These are phyloP conservation scores for Leccinum longicurvipes DNA, from an alignment of 768 basidiomycete genomes.

Conservation along the genomic window DNA sequence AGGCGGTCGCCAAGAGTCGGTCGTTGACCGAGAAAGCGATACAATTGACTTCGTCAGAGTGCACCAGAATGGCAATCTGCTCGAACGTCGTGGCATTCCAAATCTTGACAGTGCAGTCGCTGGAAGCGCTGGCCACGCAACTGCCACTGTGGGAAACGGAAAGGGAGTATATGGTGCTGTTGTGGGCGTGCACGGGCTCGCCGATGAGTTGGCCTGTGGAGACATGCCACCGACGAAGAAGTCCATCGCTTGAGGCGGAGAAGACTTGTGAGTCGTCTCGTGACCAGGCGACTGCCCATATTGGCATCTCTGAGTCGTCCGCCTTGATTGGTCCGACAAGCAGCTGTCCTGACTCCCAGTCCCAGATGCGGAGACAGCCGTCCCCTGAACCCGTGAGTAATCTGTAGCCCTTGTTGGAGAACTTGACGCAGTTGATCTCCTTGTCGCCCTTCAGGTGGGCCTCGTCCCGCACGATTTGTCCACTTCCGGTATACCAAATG, in stretches of 20 bases:
- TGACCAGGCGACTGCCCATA: slow-evolving; percentile 32
- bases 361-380: slow-evolving; percentile 29
- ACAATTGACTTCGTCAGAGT: slow-evolving; percentile 28
- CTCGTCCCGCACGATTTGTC: slow-evolving; percentile 23
- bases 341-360: slow-evolving; percentile 24
- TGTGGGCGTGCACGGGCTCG: slow-evolving; percentile 22
- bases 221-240: slow-evolving; percentile 24
- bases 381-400: slow-evolving; percentile 30
- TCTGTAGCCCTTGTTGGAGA: slow-evolving; percentile 21
- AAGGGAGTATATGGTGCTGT: slow-evolving; percentile 26
- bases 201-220: slow-evolving; percentile 20
- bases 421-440: slow-evolving; percentile 29
- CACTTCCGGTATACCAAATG: slow-evolving; percentile 29
- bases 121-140: slow-evolving; percentile 29
- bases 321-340: slow-evolving; percentile 26
- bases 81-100: slow-evolving; percentile 28
- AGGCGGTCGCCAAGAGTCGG: slow-evolving; percentile 30
- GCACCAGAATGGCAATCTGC: slow-evolving; percentile 20
- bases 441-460: slow-evolving; percentile 20
- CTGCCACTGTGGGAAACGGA: slow-evolving; percentile 26
- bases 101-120: slow-evolving; percentile 28
- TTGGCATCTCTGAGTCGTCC: slow-evolving; percentile 18
- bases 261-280: slow-evolving; percentile 27
- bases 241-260: slow-evolving; percentile 22
- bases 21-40: slow-evolving; percentile 30